Conservation (phyloP, 2,329 filamentous ascomycete species). For the Lecanicillium sp. region DNA sequence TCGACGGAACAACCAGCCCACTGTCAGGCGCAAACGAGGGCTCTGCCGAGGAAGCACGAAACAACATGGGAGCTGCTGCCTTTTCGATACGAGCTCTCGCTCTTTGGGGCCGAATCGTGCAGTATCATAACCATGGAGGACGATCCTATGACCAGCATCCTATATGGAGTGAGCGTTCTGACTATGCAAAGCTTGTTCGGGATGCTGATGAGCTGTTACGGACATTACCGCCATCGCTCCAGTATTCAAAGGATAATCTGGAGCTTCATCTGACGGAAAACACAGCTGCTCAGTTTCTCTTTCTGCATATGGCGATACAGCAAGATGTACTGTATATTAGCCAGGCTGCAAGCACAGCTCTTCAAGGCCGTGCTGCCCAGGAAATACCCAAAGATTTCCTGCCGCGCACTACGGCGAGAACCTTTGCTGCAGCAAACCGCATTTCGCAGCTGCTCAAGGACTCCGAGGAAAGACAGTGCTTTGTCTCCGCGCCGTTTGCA, state of each 20-base stretch:
- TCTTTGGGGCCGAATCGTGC: slow-evolving; percentile 83
- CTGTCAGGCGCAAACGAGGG: slow-evolving; percentile 52
- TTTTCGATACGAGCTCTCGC: slow-evolving; percentile 81
- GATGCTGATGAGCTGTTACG: slow-evolving; percentile 63
- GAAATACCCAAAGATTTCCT: slow-evolving; percentile 74
- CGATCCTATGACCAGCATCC: slow-evolving; percentile 68
- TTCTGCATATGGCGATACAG: slow-evolving; percentile 82
- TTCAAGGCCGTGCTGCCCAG: slow-evolving; percentile 53
- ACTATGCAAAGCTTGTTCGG: slow-evolving; percentile 60
- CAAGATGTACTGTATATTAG: slow-evolving; percentile 88
- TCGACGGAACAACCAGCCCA: slow-evolving; percentile 63
- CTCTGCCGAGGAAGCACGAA: slow-evolving; percentile 52
- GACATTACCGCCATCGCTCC: slow-evolving; percentile 61
- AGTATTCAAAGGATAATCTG: slow-evolving; percentile 74
- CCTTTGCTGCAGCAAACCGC: slow-evolving; percentile 74
- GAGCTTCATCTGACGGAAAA: slow-evolving; percentile 76
- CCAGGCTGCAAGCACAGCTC: slow-evolving; percentile 71
- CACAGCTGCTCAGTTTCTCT: slow-evolving; percentile 84
- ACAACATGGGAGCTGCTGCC: slow-evolving; percentile 91
- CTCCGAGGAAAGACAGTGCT: slow-evolving; percentile 57
- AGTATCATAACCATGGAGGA: slow-evolving; percentile 84
- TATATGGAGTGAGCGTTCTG: slow-evolving; percentile 77
- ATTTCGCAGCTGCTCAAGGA: slow-evolving; percentile 81
- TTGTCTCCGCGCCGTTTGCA: slow-evolving; percentile 82
- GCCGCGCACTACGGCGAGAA: slow-evolving; percentile 63